These are phyloP conservation scores for Neurospora tetraspora DNA, from an alignment of 495 filamentous ascomycete species.

Conservation along the genomic window DNA sequence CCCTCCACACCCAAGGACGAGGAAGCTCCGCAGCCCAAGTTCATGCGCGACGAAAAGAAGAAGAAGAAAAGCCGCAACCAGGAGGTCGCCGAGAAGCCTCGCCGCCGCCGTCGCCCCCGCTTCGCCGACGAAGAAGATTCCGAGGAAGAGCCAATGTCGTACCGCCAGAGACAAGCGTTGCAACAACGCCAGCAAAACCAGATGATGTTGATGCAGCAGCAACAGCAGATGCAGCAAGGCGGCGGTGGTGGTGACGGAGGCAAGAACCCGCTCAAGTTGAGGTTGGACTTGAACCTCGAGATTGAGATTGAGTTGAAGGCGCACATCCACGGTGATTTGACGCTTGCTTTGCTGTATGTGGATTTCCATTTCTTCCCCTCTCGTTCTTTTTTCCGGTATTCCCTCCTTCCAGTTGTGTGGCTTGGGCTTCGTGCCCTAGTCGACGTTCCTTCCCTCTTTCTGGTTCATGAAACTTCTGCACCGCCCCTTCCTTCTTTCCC, in stretches of 20 bases:
- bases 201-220: conserved; percentile 13
- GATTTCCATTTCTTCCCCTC: background rate
- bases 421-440: background rate
- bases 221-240: conserved; percentile 10
- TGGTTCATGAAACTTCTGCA: background rate
- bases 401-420: background rate
- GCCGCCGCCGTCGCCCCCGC: conserved; percentile 5
- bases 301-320: conserved; percentile 86
- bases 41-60: conserved; percentile 21
- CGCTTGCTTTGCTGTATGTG: conserved; percentile 71
- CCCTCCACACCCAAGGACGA: conserved; percentile 24
- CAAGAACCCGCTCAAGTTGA: conserved; percentile 64
- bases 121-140: conserved; percentile 3
- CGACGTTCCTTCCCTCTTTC: background rate
- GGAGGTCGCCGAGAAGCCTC: conserved; percentile 11
- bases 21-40: conserved; percentile 25
- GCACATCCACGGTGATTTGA: conserved; percentile 85
- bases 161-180: conserved; percentile 18
- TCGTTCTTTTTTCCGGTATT: too few species aligned
- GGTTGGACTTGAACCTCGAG: conserved; percentile 80
- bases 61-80: conserved; percentile 3
- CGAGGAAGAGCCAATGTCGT: conserved; percentile 4
- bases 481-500: background rate
- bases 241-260: conserved; percentile 35
- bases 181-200: conserved; percentile 15